Evolutionary conservation across 176 grass and related monocot species (phyloP), one percentile per base, ranked within the genome.

Genomic region (Avena eriantha): DNA sequence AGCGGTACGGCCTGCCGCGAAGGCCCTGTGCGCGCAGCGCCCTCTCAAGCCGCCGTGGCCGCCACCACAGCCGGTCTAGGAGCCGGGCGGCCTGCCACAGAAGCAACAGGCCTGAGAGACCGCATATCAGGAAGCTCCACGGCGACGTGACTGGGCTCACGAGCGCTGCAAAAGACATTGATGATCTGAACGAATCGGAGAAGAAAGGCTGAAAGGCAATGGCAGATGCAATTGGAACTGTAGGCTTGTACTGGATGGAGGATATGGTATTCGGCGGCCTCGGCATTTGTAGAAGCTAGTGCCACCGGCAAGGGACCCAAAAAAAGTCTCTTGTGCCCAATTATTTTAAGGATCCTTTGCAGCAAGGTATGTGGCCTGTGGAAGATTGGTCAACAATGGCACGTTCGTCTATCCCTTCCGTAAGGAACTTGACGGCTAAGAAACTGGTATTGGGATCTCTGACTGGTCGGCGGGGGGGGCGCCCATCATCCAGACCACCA

Each of bases 21-120:
- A 94, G 78, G 2, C 92, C 92, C 76, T 89, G 92, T 3, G 77
- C 53, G 29, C 87, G 80, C 34, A 94, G 84, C 8, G 22, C 13
- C 41, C 68, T 55, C 26, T 91, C 87, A 0, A 91, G 84, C 16
- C 80, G 83, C 41, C 87, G 87, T 31, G 92, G 92, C 55, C 10
- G 35, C 76, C 81, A 89, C 92, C 83, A 87, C 13, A 69, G 76
- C 89, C 0, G 75, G 14, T 87, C 76, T 0, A 94, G 53, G 56
- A 87, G 24, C 80, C 79, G 21, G 22, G 11, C 34, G 1, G 56
- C 80, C 45, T 73, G 55, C 87, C 87, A 77, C 13, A 93, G 46
- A 7, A 79, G 59, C 17, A 87, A 22, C 45, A 24, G 4, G 73
- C 68, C 43, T 4, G 89, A 11, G 21, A 90, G 56, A 24, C 71